Base-by-base conservation (phyloP, 2,329 filamentous ascomycete species). In the Aspergillus niger region DNA sequence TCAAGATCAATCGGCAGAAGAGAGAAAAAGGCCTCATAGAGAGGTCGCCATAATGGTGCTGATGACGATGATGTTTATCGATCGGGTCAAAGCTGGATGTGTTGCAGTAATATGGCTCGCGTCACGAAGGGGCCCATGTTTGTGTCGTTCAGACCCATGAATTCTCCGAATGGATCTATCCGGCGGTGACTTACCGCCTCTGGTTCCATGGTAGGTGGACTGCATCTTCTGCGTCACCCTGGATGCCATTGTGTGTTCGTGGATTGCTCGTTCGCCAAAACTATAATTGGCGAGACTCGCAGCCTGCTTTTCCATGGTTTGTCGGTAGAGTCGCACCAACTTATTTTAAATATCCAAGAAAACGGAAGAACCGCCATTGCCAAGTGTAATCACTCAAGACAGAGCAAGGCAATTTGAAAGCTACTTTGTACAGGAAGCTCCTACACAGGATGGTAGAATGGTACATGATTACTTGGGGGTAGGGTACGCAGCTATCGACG, bases 101-200 rank as follows among this genome's bases (percentile, higher is more conserved):
- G 15, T 17, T 20, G 15, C 47, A 30, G 24, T 20, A 32, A 50
- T 15, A 50, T 49, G 47, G 28, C 47, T 30, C 24, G 47, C 47
- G 26, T 50, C 26, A 50, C 47, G 26, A 30, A 50, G 15, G 26
- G 47, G 10, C 24, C 47, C 47, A 50, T 50, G 47, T 50, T 50
- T 28, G n/a, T 15, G 44, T 17, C n/a, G 26, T 32, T 17, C 47
- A 50, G 15, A 11, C 28, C 47, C 28, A 55, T 55, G 24, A 44
- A 55, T 49, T 55, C 57, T 59, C 28, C 36, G 28, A 50, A 38
- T 39, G 55, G 57, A 64, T 60, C 57, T 59, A 61, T 58, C 58
- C 58, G 47, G 62, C 56, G 62, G 64, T 60, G 58, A 64, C 59
- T 58, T 51, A 58, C 63, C 57, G 59, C 59, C 38, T 49, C 32